Evolutionary conservation across 192 early-diverging fungal genomes (phyloP), one percentile per base, ranked within the genome.

Genomic region (Coemansia sp.): DNA sequence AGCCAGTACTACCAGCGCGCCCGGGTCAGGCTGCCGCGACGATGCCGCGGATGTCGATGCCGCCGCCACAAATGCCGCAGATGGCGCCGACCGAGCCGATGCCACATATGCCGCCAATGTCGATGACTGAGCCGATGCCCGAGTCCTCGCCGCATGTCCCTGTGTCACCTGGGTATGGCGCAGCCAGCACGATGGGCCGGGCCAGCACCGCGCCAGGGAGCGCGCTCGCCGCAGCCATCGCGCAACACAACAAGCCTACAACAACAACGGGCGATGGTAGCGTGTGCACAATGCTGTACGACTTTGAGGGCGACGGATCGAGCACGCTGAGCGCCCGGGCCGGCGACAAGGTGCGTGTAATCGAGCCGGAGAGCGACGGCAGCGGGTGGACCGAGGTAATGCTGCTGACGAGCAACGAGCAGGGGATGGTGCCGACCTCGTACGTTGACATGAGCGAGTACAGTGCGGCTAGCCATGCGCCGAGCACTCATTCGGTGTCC

Each of bases 361-460:
- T 70, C 1, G 67, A 42, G 21, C 46, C 60, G 5, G 73, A 77
- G 18, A 53, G 25, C 40, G 74, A 67, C 27, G 61, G 61, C 18
- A 54, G 60, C 33, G 74, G 74, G 30, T 77, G 74, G 74, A 67
- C 62, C 31, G 58, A 60, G 27, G 60, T 49, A 10, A 40, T 64
- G 9, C 19, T 38, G 11, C 22, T 46, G 22, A 30, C 12, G 29
- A 63, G 33, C 50, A 64, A 64, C 9, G 50, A 60, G 30, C 64
- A 59, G 57, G 74, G 74, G 14, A 45, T 77, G 56, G 74, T 71
- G 47, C 74, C 74, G 2, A 67, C 74, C 0, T 54, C 64, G 8
- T 77, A 77, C 30, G 51, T 77, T 48, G 58, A 71, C 29, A 56
- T 71, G 68, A 44, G 40, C 19, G 51, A 46, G 21, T 63, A 22